phyloP scores from a whole-genome alignment of 1,284 basidiomycete genomes.

The Leccinum pachyderme region DNA sequence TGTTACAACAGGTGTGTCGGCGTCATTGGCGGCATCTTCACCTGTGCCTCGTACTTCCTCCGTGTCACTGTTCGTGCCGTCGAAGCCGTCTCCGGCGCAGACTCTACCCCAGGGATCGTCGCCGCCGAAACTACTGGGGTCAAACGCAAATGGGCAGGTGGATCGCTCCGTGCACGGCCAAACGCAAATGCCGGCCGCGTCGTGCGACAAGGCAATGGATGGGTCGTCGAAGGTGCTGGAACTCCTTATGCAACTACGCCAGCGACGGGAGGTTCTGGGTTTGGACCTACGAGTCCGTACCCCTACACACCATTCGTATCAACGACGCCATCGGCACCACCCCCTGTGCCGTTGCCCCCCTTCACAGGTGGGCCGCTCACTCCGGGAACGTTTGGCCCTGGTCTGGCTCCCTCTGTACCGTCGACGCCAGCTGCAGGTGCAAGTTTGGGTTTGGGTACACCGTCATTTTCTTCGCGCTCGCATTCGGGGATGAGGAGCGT shows the following conservation, averaged over 20 bases:
- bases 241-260: slow-evolving; percentile 35
- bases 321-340: slow-evolving; percentile 12
- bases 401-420: slow-evolving; percentile 28
- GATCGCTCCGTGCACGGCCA: slow-evolving; percentile 44
- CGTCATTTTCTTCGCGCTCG: neutral
- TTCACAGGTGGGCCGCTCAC: neutral
- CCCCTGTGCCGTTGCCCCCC: neutral
- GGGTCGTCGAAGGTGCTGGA: slow-evolving; percentile 41
- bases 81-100: slow-evolving; percentile 63
- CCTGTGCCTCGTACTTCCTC: slow-evolving; percentile 76
- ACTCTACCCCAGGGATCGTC: slow-evolving; percentile 55
- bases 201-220: slow-evolving; percentile 42
- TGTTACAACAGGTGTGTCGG: slow-evolving; percentile 54
- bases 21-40: slow-evolving; percentile 80
- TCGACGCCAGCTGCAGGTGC: slow-evolving; percentile 32
- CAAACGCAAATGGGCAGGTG: slow-evolving; percentile 47
- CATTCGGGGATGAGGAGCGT: slow-evolving; percentile 11
- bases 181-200: slow-evolving; percentile 21
- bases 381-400: slow-evolving; percentile 6
- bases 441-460: slow-evolving; percentile 18
- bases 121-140: slow-evolving; percentile 60
- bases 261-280: slow-evolving; percentile 30
- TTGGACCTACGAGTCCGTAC: slow-evolving; percentile 30
- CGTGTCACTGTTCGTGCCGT: slow-evolving; percentile 64
- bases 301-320: slow-evolving; percentile 35